phyloP scores from a whole-genome alignment of 768 basidiomycete species.

The Russula sp. region DNA sequence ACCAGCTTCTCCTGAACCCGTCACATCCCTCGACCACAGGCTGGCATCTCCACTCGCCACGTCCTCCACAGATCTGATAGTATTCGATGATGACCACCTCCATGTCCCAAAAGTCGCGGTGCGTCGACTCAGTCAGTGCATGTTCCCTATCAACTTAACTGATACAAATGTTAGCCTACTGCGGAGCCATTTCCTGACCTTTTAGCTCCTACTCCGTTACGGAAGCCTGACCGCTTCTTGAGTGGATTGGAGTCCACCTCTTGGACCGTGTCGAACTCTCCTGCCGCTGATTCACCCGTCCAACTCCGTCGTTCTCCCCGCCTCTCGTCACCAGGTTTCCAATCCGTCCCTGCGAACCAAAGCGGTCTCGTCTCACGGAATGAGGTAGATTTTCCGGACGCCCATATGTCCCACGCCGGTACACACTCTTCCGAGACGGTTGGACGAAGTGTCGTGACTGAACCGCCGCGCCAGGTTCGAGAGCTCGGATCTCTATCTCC shows the following conservation, averaged over 20 bases:
- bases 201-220: slow-evolving; percentile 18
- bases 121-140: slow-evolving; percentile 1
- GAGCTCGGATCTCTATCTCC: slow-evolving; percentile 61
- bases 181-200: slow-evolving; percentile 18
- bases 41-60: slow-evolving; percentile 1
- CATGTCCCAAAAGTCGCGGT: slow-evolving; percentile 8
- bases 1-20: slow-evolving; percentile 4
- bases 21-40: not conserved
- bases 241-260: not conserved
- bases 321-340: not conserved
- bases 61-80: slow-evolving; percentile 10
- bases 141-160: slow-evolving; percentile 2
- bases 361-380: not conserved
- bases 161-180: slow-evolving; percentile 4
- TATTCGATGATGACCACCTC: slow-evolving; percentile 11
- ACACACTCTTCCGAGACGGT: not conserved
- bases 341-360: not conserved
- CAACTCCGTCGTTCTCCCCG: slow-evolving; percentile 5
- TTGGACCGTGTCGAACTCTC: not conserved
- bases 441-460: not conserved
- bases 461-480: slow-evolving; percentile 31
- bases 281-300: not conserved
- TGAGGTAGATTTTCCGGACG: not conserved
- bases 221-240: slow-evolving; percentile 3
- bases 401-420: not conserved